These are phyloP conservation scores for Trichoderma guizhouense DNA, from an alignment of 2,329 filamentous ascomycete species.

Conservation along the genomic window DNA sequence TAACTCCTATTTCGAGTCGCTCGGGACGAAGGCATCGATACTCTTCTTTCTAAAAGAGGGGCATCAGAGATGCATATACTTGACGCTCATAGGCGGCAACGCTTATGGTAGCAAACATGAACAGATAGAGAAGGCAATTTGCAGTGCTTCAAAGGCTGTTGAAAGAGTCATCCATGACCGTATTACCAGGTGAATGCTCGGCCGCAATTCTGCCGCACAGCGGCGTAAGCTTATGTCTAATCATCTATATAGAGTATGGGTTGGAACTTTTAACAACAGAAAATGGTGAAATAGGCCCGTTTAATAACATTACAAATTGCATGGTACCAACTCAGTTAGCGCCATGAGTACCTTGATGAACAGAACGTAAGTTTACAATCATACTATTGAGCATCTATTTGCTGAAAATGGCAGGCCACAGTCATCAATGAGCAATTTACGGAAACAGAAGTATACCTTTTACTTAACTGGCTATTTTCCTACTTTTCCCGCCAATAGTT, in stretches of 20 bases:
- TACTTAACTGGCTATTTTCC: not conserved
- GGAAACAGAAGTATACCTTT: not conserved
- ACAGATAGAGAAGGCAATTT: not conserved
- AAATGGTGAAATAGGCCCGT: not conserved
- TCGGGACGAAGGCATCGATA: not conserved
- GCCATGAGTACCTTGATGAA: not conserved
- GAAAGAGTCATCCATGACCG: not conserved
- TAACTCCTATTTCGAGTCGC: not conserved
- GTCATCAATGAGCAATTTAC: not conserved
- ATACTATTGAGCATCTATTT: not conserved
- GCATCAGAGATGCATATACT: too few relatives aligned
- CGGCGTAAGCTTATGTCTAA: not conserved
- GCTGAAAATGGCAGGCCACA: not conserved
- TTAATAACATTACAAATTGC: not conserved
- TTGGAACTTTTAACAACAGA: not conserved
- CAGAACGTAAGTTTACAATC: not conserved
- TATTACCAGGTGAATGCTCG: not conserved
- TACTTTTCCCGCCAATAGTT: not conserved
- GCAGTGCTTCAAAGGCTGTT: not conserved
- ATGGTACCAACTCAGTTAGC: not conserved
- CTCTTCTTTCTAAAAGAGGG: not conserved
- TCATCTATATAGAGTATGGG: not conserved
- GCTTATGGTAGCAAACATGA: too few relatives aligned
- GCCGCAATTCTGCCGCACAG: not conserved
- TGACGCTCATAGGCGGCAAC: too few relatives aligned